phyloP scores from a whole-genome alignment of 1,284 basidiomycete species.

The Moesziomyces aphidis region DNA sequence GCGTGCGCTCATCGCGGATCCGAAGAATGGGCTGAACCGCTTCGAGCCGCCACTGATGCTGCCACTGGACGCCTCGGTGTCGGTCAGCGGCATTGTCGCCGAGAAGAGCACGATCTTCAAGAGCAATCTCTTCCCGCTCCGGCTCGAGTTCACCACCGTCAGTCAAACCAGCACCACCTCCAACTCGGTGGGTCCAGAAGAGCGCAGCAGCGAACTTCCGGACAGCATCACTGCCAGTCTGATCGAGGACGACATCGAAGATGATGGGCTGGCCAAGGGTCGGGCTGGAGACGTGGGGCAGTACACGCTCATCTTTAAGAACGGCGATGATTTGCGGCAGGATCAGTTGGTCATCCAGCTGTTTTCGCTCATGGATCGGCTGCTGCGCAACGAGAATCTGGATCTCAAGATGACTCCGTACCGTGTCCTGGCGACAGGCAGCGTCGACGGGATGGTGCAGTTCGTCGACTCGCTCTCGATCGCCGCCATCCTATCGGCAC shows the following conservation, averaged over 20 bases:
- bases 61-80: constrained; percentile 86
- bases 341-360: constrained; percentile 97
- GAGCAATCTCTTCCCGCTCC: constrained; percentile 91
- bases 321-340: constrained; percentile 97
- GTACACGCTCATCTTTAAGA: constrained; percentile 97
- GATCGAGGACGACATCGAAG: constrained; percentile 1
- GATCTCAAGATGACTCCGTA: constrained; percentile 94
- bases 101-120: constrained; percentile 97
- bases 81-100: constrained; percentile 84
- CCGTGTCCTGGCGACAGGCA: constrained; percentile 91
- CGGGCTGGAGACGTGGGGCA: constrained; percentile 9
- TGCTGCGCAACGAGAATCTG: constrained; percentile 93
- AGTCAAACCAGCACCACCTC: not conserved
- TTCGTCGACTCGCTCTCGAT: constrained; percentile 96
- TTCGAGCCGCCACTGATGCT: constrained; percentile 70
- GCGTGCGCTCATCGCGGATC: constrained; percentile 82
- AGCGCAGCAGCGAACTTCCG: constrained; percentile 10
- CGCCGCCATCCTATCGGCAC: constrained; percentile 83
- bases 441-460: constrained; percentile 93
- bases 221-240: constrained; percentile 42
- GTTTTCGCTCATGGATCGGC: constrained; percentile 95
- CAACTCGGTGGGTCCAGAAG: not conserved
- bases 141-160: constrained; percentile 78
- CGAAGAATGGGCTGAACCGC: constrained; percentile 76
- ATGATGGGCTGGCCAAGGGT: constrained; percentile 3